phyloP scores from a whole-genome alignment of 305 asterid species.

The Solanum aculeatissimum region DNA sequence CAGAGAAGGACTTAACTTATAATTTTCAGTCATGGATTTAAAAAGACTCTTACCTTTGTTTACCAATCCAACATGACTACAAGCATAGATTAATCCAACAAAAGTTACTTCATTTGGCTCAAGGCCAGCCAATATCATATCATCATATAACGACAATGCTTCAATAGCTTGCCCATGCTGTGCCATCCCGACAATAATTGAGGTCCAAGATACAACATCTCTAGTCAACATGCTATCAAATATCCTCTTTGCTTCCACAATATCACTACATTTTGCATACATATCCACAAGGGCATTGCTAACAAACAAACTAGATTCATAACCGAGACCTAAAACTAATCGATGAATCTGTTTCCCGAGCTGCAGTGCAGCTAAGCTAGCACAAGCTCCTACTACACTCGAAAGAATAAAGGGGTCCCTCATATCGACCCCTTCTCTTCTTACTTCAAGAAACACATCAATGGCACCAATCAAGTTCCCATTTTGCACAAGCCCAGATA shows the following conservation, averaged over 20 bases:
- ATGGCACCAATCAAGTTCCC: constrained; percentile 42
- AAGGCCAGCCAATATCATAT: constrained; percentile 43
- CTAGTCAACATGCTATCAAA: constrained; percentile 31
- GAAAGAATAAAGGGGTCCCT: constrained; percentile 45
- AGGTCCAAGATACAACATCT: constrained; percentile 81
- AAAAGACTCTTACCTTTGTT: constrained; percentile 50
- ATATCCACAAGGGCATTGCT: constrained; percentile 60
- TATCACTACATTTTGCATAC: constrained; percentile 82
- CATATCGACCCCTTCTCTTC: constrained; percentile 40
- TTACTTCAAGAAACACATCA: constrained; percentile 39
- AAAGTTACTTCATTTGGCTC: constrained; percentile 75
- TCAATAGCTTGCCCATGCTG: constrained; percentile 62
- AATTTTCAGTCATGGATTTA: constrained; percentile 52
- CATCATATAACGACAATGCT: constrained; percentile 45
- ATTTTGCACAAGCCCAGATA: constrained; percentile 66
- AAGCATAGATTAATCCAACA: constrained; percentile 61
- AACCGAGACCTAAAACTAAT: constrained; percentile 52
- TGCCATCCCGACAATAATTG: constrained; percentile 79
- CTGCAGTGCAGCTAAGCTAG: constrained; percentile 39
- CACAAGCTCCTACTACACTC: constrained; percentile 50
- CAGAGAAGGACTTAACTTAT: constrained; percentile 47
- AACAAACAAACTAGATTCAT: constrained; percentile 30
- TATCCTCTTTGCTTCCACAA: constrained; percentile 37
- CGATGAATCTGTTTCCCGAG: constrained; percentile 75
- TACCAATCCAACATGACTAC: constrained; percentile 74